phyloP scores from a whole-genome alignment of 2,329 filamentous ascomycete genomes.

The Sporothrix pallida region DNA sequence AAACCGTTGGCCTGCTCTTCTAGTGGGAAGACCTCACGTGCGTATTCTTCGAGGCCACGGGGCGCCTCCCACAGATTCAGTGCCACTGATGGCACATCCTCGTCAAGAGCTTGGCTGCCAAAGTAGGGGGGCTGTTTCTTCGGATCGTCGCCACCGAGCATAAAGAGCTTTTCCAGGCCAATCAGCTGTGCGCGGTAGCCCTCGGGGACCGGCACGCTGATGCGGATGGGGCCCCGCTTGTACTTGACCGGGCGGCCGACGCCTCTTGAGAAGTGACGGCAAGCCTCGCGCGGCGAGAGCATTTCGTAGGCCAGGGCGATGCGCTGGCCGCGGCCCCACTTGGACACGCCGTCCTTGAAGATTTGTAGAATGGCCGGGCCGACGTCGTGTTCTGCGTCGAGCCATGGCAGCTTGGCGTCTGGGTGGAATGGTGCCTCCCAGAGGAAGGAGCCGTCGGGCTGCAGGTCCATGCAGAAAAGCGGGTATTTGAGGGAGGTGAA shows the following conservation, averaged over 20 bases:
- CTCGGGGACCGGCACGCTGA: slow-evolving; percentile 82
- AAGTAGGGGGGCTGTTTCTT: slow-evolving; percentile 68
- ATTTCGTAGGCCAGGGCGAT: slow-evolving; percentile 92
- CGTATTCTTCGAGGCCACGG: slow-evolving; percentile 90
- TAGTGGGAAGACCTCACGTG: slow-evolving; percentile 88
- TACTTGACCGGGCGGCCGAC: slow-evolving; percentile 81
- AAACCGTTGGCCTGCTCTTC: slow-evolving; percentile 94
- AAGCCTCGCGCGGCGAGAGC: slow-evolving; percentile 82
- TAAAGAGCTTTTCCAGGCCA: slow-evolving; percentile 66
- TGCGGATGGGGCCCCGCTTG: slow-evolving; percentile 76
- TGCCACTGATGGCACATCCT: slow-evolving; percentile 73
- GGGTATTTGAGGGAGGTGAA: slow-evolving; percentile 93
- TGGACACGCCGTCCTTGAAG: slow-evolving; percentile 87
- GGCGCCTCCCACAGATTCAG: slow-evolving; percentile 89
- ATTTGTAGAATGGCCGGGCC: slow-evolving; percentile 91
- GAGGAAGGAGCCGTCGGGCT: slow-evolving; percentile 81
- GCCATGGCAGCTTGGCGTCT: slow-evolving; percentile 86
- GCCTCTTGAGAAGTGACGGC: slow-evolving; percentile 77
- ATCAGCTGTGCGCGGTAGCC: slow-evolving; percentile 90
- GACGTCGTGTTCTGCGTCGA: slow-evolving; percentile 95
- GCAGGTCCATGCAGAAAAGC: slow-evolving; percentile 91
- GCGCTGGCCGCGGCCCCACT: slow-evolving; percentile 75
- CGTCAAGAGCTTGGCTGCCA: slow-evolving; percentile 62
- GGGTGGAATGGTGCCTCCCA: slow-evolving; percentile 96
- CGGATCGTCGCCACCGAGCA: slow-evolving; percentile 56